These are phyloP conservation scores for Ophiosphaerella herpotricha DNA, from an alignment of 2,329 filamentous ascomycete species.

Conservation along the genomic window DNA sequence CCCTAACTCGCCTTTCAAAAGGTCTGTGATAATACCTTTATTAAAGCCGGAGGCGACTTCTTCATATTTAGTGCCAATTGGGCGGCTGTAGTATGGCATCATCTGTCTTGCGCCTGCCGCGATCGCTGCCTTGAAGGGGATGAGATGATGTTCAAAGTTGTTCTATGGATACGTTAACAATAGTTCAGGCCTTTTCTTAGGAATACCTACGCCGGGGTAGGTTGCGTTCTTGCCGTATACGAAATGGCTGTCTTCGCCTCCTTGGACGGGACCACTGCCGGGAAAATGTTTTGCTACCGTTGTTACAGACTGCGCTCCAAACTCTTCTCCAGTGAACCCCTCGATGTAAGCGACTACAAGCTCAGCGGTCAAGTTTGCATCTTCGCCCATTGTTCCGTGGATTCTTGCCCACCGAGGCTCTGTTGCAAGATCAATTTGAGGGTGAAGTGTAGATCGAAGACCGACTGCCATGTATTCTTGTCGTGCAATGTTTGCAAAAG, in stretches of 20 bases:
- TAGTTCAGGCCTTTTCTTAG: neutral
- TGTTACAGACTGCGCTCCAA: constrained; percentile 52
- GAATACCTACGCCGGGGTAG: constrained; percentile 49
- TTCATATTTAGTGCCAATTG: constrained; percentile 54
- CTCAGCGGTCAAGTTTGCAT: constrained; percentile 48
- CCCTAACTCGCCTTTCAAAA: constrained; percentile 54
- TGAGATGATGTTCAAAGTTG: constrained; percentile 57
- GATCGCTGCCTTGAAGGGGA: constrained; percentile 57
- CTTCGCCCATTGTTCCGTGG: constrained; percentile 54
- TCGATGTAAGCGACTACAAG: constrained; percentile 53
- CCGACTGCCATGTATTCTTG: constrained; percentile 54
- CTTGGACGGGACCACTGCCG: constrained; percentile 54
- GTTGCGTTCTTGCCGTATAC: constrained; percentile 56
- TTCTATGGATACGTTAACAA: constrained; percentile 14
- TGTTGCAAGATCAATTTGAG: constrained; percentile 57
- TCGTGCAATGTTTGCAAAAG: constrained; percentile 56
- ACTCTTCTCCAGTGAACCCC: constrained; percentile 53
- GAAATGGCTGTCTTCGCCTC: constrained; percentile 60
- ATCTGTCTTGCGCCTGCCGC: constrained; percentile 57
- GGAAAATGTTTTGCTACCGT: constrained; percentile 62
- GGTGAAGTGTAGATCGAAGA: constrained; percentile 55
- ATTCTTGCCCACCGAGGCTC: constrained; percentile 59
- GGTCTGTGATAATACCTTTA: constrained; percentile 56
- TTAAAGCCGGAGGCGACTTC: constrained; percentile 58
- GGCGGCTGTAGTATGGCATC: constrained; percentile 58